Base-by-base conservation (phyloP, 2,329 filamentous ascomycete species). In the Seiridium unicorne region DNA sequence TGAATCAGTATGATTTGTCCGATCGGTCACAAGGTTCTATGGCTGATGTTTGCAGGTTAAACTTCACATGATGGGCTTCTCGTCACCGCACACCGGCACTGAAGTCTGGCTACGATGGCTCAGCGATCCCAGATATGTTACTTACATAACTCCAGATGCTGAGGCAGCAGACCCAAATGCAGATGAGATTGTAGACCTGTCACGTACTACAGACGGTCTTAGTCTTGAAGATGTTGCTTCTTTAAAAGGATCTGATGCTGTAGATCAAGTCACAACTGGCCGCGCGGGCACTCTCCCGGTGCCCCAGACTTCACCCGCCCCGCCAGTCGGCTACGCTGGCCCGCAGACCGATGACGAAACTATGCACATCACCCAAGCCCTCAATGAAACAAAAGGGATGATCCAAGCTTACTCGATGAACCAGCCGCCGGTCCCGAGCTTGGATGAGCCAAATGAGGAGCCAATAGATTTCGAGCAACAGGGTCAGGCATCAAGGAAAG, bases 21-120 rank as follows among this genome's bases (percentile, higher is more conserved):
- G 6, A 35, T 40, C 8, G 5, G 3, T 3, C 13, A 9, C 55
- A 9, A 7, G 10, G 18, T 34, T 18, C 51, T 44, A 7, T 31
- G 9, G n/a, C 51, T 55, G 35, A 57, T 18, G 4, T 10, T 32
- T 18, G 35, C 47, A 58, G 56, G n/a, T 58, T 10, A 58, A 51
- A 49, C 56, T 58, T 6, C 18, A 34, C 31, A 38, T 58, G 44
- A 34, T 58, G 13, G 56, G 56, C 44, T 10, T 51, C 35, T 49
- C 46, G 13, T 35, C 56, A 26, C 56, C 56, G 3, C 56, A 58
- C 8, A 42, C 44, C 4, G 56, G 56, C 26, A 58, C 56, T 42
- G 56, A 58, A 51, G n/a, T 36, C 8, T 58, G 56, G 56, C 47
- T 58, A 13, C 32, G 38, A 13, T 58, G 56, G 56, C 38, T 58